Evolutionary conservation across 345 rosid species (phyloP).

Genomic region (Ailanthus altissimus): DNA sequence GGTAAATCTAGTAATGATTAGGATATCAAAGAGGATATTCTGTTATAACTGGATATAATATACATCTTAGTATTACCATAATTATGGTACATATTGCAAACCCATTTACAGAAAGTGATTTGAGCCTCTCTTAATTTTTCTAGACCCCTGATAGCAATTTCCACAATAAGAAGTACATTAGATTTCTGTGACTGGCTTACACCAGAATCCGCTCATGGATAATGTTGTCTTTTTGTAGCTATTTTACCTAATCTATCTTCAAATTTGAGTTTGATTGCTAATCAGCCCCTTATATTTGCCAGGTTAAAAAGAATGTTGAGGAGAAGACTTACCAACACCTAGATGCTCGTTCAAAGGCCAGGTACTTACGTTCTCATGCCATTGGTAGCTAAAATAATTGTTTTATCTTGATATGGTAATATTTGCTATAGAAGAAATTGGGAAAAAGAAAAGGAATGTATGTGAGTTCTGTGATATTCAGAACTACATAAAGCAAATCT

Average conservation of each 20-base stretch:
- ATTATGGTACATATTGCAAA: not conserved
- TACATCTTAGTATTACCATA: not conserved
- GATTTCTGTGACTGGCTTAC: not conserved
- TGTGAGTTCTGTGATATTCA: not conserved
- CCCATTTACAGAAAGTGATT: not conserved
- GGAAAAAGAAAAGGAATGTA: not conserved
- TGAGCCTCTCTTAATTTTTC: not conserved
- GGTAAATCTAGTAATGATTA: not conserved
- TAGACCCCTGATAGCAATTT: not conserved
- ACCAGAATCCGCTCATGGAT: not conserved
- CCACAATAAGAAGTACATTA: not conserved
- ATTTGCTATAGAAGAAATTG: not conserved
- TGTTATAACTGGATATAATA: not conserved
- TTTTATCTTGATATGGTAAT: slow-evolving; percentile 3
- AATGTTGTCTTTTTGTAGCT: not conserved
- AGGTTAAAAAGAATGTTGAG: slow-evolving; percentile 63
- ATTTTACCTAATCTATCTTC: not conserved
- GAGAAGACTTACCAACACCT: slow-evolving; percentile 48
- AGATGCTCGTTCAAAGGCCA: slow-evolving; percentile 89
- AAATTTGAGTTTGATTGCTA: not conserved
- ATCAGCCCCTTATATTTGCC: slow-evolving; percentile 23
- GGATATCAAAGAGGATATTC: not conserved
- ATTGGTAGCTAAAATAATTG: not conserved
- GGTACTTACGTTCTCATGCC: slow-evolving; percentile 42
- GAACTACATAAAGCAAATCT: not conserved